Evolutionary conservation across 2,329 filamentous ascomycete species (phyloP), one percentile per base, ranked within the genome.

Genomic region (Hyphodiscus sp.): DNA sequence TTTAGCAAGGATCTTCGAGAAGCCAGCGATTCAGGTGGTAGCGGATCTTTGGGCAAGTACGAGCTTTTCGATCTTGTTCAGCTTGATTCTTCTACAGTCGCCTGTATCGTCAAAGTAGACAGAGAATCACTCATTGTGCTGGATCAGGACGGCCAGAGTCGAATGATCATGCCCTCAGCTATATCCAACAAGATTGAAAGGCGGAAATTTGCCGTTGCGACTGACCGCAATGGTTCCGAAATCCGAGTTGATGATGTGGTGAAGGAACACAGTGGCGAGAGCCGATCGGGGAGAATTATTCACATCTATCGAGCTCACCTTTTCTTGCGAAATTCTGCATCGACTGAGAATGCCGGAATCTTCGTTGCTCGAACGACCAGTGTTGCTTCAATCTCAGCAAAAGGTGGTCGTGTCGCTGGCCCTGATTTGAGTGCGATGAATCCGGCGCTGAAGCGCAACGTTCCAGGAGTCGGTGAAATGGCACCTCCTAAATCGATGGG

Each of bases 1-100:
- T 99, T 99, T 68, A 96, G 92, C 75, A 96, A 95, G 69, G 94
- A 99, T 73, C 74, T 99, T 56, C 83, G 95, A 61, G 89, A 96
- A 70, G 94, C 94, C 26, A 90, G 89, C 52, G 94, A 97, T 67
- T 90, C 91, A 62, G 91, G 91, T 58, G 91, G 89, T 16, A 85
- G 91, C 65, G 87, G 89, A 26, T 83, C 84, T 30, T 74, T 92
- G n/a, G 90, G 90, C 11, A 89, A 95, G 70, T 97, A 88, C 69
- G 87, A 91, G 62, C 83, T 99, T 33, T 90, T 95, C 63, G 94
- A 99, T 68, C 79, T 99, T 23, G 90, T 99, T 15, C 91, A 97
- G 71, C 81, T 99, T 57, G 92, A 97, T 70, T 83, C 89, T 42
- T 86, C 91, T 2, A 97, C 92, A 0, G 92, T 97, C 20, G 94